These are phyloP conservation scores for Suillus weaverae DNA, from an alignment of 768 basidiomycete species.

Conservation along the genomic window DNA sequence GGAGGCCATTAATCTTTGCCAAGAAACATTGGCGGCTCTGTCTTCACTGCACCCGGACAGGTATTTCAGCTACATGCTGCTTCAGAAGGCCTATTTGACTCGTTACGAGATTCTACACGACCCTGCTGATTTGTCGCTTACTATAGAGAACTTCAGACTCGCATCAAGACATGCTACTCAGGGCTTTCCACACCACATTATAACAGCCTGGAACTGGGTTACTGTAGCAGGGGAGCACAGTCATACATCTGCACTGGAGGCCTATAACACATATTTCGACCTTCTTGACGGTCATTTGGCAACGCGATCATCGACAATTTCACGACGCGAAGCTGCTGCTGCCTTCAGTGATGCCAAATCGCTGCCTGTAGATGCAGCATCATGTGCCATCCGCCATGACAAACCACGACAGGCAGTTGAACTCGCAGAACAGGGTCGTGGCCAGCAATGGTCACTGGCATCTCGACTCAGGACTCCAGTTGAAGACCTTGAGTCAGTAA, in stretches of 20 bases:
- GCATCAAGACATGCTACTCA: background rate
- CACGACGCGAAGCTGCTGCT: background rate
- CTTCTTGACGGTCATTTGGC: no score
- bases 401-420: conserved; percentile 21
- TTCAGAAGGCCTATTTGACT: background rate
- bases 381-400: conserved; percentile 15
- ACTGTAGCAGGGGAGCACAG: no score
- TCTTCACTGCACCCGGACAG: no score
- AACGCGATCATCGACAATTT: background rate
- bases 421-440: conserved; percentile 23
- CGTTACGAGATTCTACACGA: background rate
- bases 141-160: no score
- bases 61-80: no score
- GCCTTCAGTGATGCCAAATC: background rate
- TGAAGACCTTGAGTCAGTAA: conserved; percentile 16
- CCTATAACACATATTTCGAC: no score
- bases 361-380: conserved; percentile 7
- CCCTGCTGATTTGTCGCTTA: background rate
- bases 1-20: no score
- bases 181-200: no score
- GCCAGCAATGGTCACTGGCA: conserved; percentile 30
- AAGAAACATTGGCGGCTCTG: no score
- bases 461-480: conserved; percentile 24
- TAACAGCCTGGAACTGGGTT: no score
- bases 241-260: no score